phyloP scores from a whole-genome alignment of 139 green algal species.

The Limnomonas spitsbergensis region DNA sequence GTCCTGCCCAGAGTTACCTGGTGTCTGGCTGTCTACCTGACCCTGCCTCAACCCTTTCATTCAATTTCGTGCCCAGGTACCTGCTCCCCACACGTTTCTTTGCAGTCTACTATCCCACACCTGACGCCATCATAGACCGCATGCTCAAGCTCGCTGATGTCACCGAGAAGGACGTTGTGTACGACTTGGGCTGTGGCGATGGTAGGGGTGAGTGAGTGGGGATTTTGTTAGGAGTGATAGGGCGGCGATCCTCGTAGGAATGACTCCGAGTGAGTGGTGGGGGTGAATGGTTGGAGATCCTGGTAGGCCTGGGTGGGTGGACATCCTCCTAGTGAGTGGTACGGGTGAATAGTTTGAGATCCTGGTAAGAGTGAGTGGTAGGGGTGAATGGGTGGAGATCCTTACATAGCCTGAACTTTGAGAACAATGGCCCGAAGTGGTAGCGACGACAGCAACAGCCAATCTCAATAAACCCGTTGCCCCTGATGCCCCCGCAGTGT shows the following conservation, averaged over 20 bases:
- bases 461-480: no score
- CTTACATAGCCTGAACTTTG: no score
- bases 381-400: no score
- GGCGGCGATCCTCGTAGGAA: not conserved
- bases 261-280: not conserved
- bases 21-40: no score
- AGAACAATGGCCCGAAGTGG: no score
- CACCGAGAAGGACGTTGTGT: slow-evolving; percentile 1
- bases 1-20: no score
- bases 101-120: slow-evolving; percentile 13
- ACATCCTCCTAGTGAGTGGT: no score
- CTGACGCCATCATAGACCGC: not conserved
- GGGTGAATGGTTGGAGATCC: not conserved
- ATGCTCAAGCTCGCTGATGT: slow-evolving; percentile 10
- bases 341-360: no score
- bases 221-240: not conserved
- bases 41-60: no score
- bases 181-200: slow-evolving; percentile 12
- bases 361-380: no score
- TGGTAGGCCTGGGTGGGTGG: not conserved
- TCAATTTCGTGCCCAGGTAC: not conserved
- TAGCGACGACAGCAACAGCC: no score
- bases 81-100: not conserved
- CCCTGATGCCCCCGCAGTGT: slow-evolving; percentile 8
- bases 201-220: slow-evolving; percentile 4